phyloP scores from a whole-genome alignment of 2,329 filamentous ascomycete genomes.

The Botrytis paeoniae region DNA sequence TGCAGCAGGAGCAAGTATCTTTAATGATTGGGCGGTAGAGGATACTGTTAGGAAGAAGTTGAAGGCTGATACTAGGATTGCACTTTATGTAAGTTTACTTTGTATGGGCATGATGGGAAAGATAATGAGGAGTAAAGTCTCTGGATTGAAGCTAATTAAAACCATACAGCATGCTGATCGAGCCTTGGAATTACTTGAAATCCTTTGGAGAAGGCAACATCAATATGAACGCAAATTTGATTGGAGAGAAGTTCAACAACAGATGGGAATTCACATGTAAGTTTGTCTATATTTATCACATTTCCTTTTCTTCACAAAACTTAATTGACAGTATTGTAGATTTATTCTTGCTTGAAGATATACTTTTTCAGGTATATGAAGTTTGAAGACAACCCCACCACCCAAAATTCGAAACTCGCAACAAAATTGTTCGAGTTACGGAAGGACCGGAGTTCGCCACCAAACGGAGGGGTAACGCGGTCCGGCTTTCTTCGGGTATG shows the following conservation, averaged over 20 bases:
- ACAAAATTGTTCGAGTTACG: neutral
- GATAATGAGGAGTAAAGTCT: neutral
- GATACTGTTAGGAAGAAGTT: slow-evolving; percentile 33
- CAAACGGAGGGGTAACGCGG: neutral
- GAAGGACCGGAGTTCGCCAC: neutral
- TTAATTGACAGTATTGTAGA: slow-evolving; percentile 13
- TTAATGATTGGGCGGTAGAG: slow-evolving; percentile 32
- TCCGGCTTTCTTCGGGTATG: neutral
- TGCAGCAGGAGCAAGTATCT: slow-evolving; percentile 34
- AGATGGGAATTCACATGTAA: slow-evolving; percentile 36
- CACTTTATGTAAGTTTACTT: slow-evolving; percentile 33
- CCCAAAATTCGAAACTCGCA: no score
- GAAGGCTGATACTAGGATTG: slow-evolving; percentile 31
- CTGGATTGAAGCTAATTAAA: slow-evolving; percentile 11
- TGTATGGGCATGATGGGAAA: no score
- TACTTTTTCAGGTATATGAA: neutral
- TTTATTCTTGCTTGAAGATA: slow-evolving; percentile 16
- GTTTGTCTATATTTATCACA: neutral
- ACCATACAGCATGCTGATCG: slow-evolving; percentile 35
- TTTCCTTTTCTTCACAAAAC: neutral
- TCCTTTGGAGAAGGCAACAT: slow-evolving; percentile 36
- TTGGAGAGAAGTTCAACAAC: slow-evolving; percentile 35
- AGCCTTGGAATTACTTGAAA: slow-evolving; percentile 34
- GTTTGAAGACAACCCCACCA: neutral
- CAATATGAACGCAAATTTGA: slow-evolving; percentile 35